Conservation (phyloP, 192 early-diverging fungal genomes). For the Coemansia asiatica region DNA sequence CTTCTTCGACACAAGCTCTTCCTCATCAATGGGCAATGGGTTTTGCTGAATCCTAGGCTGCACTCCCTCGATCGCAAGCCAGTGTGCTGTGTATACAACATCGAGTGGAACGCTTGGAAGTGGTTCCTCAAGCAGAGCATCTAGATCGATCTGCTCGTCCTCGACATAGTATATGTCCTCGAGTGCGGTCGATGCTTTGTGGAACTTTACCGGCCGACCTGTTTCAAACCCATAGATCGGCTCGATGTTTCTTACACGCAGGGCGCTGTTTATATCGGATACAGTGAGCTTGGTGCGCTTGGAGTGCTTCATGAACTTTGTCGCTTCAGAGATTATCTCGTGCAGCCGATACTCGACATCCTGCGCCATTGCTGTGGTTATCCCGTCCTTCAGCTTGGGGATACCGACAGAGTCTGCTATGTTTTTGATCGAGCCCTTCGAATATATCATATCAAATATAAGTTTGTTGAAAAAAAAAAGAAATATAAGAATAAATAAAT, state of each 20-base stretch:
- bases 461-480: background rate
- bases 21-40: slow-evolving; percentile 63
- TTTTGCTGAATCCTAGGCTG: slow-evolving; percentile 97
- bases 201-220: slow-evolving; percentile 68
- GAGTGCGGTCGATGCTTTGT: slow-evolving; percentile 62
- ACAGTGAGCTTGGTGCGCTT: slow-evolving; percentile 77
- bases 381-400: slow-evolving; percentile 80
- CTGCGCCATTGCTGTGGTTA: slow-evolving; percentile 77
- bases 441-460: slow-evolving; percentile 31
- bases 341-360: slow-evolving; percentile 96
- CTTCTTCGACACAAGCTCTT: slow-evolving; percentile 24
- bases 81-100: slow-evolving; percentile 87
- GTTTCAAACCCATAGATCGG: slow-evolving; percentile 90
- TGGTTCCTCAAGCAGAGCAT: slow-evolving; percentile 79
- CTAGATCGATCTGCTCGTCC: slow-evolving; percentile 93
- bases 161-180: slow-evolving; percentile 85
- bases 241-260: slow-evolving; percentile 91
- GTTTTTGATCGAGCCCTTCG: slow-evolving; percentile 57
- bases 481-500: background rate
- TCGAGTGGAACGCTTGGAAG: slow-evolving; percentile 91
- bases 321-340: slow-evolving; percentile 90
- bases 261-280: slow-evolving; percentile 87
- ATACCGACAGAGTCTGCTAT: slow-evolving; percentile 86
- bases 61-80: slow-evolving; percentile 99
- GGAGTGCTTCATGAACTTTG: slow-evolving; percentile 96